Base-by-base conservation (phyloP, 495 filamentous ascomycete species). In the Glutinoglossum americanum region DNA sequence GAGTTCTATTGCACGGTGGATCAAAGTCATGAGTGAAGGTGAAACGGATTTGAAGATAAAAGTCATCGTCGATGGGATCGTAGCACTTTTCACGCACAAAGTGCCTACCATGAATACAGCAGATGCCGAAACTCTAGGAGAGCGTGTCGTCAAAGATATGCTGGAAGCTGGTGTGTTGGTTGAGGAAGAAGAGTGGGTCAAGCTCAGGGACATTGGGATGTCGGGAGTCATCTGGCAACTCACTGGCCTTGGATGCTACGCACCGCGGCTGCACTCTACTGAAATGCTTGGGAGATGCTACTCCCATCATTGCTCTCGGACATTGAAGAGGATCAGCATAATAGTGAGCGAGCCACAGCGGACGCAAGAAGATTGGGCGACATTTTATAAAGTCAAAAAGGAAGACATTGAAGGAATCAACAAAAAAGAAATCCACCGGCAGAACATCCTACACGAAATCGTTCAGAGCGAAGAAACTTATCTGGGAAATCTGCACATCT, bases 81-180 rank as follows among this genome's bases (percentile, higher is more conserved):
- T 95, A 25, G 86, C 81, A 9, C 72, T 99, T 23, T 97, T 99
- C 66, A 94, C 89, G 17, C 80, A 89, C 70, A 95, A 94, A 68
- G 89, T 99, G 1, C 89, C 93, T 0, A 99, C 90, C 0, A 97
- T 99, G 92, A 97, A 99, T 63, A 89, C 88, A 49, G 89, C 92
- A 1, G 92, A 97, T 74, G 93, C 93, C 1, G 92, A 99, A 65
- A 82, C 83, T 7, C 73, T 99, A 23, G 84, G 85, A 51, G 76
- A 80, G 48, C 80, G 77, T 54, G 85, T 95, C 1, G 85, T 95
- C 1, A 73, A 77, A 39, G 79, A 82, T 35, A 94, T 99, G 88
- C 75, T 88, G 56, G 72, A 76, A 1, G 80, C 83, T 47, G 87
- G 82, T 25, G 84, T 84, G 13, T 68, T 99, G 41, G 73, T 94